Conservation (phyloP, 768 basidiomycete species). For the Hericium alpestre region DNA sequence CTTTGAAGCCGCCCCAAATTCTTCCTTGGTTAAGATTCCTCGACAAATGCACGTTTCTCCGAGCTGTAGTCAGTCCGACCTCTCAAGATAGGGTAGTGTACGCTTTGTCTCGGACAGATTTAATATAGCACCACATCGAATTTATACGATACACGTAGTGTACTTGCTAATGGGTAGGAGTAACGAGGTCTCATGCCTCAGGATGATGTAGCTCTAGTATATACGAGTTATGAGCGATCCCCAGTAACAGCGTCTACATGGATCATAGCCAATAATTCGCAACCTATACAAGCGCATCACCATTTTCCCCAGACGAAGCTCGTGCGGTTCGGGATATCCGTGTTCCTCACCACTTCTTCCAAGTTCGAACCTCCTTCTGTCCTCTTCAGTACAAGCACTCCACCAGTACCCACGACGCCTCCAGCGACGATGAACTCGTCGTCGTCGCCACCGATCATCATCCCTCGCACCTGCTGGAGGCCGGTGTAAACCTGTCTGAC, state of each 20-base stretch:
- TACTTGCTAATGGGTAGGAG: background rate
- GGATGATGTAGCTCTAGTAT: background rate
- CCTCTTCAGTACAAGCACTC: slow-evolving; percentile 48
- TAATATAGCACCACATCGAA: background rate
- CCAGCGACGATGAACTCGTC: slow-evolving; percentile 48
- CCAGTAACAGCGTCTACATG: background rate
- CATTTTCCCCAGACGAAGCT: slow-evolving; percentile 40
- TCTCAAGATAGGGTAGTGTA: too few species aligned
- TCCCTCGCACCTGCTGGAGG: slow-evolving; percentile 52
- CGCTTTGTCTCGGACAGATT: too few species aligned
- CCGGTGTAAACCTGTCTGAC: slow-evolving; percentile 52
- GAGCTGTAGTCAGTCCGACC: too few species aligned
- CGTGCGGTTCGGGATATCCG: slow-evolving; percentile 38
- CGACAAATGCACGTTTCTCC: too few species aligned
- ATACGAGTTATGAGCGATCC: background rate
- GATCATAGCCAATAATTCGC: too few species aligned
- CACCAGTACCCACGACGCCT: slow-evolving; percentile 41
- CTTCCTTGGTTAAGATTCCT: too few species aligned
- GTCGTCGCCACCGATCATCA: slow-evolving; percentile 42
- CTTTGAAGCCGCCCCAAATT: too few species aligned
- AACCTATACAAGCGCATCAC: background rate
- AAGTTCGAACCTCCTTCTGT: slow-evolving; percentile 43
- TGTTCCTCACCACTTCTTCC: slow-evolving; percentile 41
- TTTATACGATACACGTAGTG: background rate
- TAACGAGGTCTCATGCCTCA: background rate